Evolutionary conservation across 2,329 filamentous ascomycete species (phyloP).

Genomic region (Chalaropsis ovoidea): DNA sequence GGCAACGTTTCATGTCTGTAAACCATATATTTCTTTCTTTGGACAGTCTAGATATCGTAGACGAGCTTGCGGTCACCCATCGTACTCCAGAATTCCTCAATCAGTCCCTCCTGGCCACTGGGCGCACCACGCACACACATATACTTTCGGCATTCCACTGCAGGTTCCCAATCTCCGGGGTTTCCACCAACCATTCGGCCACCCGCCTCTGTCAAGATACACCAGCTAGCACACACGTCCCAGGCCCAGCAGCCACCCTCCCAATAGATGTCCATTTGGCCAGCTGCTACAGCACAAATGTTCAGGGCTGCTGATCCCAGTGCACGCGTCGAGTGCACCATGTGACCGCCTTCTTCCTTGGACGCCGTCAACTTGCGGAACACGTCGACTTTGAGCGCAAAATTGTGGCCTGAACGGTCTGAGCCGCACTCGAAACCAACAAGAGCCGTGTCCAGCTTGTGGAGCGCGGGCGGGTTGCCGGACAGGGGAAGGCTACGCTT

Average conservation of each 20-base stretch:
- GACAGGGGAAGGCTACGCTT: constrained; percentile 36
- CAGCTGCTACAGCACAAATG: constrained; percentile 60
- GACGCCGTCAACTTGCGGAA: constrained; percentile 52
- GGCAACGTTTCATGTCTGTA: too few species aligned
- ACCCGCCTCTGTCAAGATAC: constrained; percentile 63
- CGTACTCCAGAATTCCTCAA: constrained; percentile 55
- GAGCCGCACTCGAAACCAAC: constrained; percentile 66
- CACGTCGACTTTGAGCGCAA: constrained; percentile 55
- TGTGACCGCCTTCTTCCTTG: constrained; percentile 55
- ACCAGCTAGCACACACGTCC: constrained; percentile 77
- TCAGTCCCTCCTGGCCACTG: constrained; percentile 49
- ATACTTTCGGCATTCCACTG: constrained; percentile 50
- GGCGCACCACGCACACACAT: constrained; percentile 53
- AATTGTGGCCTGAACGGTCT: constrained; percentile 59
- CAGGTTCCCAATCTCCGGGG: constrained; percentile 58
- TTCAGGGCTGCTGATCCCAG: constrained; percentile 67
- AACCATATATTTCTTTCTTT: too few species aligned
- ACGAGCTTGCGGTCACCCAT: constrained; percentile 47
- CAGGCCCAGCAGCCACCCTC: constrained; percentile 77
- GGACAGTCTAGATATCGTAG: constrained; percentile 31
- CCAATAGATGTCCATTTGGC: constrained; percentile 66
- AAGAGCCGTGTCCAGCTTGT: constrained; percentile 51
- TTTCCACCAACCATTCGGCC: constrained; percentile 64
- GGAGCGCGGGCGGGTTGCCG: constrained; percentile 45
- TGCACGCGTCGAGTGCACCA: constrained; percentile 65